phyloP scores from a whole-genome alignment of 2,329 filamentous ascomycete genomes.

The Ceratocystis destructans region DNA sequence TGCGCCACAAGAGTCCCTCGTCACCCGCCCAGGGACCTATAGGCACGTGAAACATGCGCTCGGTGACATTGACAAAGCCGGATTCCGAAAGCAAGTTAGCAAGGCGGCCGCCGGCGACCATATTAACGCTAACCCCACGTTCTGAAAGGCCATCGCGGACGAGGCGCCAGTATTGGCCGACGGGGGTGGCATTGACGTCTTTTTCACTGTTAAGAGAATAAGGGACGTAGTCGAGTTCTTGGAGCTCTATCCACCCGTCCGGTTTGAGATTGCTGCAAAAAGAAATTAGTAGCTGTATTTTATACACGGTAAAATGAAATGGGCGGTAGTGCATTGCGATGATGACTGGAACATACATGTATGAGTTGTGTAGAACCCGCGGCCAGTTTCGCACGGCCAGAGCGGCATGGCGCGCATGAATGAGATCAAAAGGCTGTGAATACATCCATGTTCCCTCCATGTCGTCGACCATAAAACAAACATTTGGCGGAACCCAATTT shows the following conservation, averaged over 20 bases:
- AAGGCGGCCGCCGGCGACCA: constrained; percentile 30
- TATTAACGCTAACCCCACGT: constrained; percentile 36
- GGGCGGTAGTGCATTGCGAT: background rate
- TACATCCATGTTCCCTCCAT: constrained; percentile 44
- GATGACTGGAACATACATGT: constrained; percentile 30
- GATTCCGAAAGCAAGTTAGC: constrained; percentile 35
- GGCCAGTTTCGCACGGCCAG: constrained; percentile 45
- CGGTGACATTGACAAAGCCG: constrained; percentile 39
- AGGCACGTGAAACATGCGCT: constrained; percentile 38
- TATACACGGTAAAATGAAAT: background rate
- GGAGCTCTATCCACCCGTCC: constrained; percentile 42
- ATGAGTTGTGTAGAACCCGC: constrained; percentile 32
- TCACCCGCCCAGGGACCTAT: constrained; percentile 43
- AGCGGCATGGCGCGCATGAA: constrained; percentile 45
- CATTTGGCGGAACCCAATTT: constrained; percentile 40
- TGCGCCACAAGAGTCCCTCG: constrained; percentile 39
- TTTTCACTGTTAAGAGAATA: constrained; percentile 31
- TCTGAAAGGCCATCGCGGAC: constrained; percentile 32
- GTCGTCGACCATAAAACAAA: constrained; percentile 44
- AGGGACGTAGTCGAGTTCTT: constrained; percentile 40
- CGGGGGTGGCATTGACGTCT: constrained; percentile 30
- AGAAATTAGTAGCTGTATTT: constrained; percentile 1
- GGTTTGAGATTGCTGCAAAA: constrained; percentile 35
- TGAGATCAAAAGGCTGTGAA: constrained; percentile 43
- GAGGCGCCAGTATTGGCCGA: constrained; percentile 35